phyloP scores from a whole-genome alignment of 1,284 basidiomycete species.

The Cutaneotrichosporon dermatis region DNA sequence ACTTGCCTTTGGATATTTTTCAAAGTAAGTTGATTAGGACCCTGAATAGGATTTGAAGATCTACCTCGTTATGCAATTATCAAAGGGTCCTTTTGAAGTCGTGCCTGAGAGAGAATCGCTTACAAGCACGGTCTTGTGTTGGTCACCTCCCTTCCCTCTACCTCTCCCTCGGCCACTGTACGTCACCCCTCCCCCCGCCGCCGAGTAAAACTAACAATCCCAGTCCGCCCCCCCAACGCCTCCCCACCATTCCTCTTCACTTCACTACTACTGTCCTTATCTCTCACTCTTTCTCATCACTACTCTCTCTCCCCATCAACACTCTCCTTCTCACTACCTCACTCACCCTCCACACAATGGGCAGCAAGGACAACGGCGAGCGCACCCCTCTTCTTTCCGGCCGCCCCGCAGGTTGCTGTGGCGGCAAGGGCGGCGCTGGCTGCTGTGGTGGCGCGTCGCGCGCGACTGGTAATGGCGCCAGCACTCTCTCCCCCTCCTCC shows the following conservation, averaged over 20 bases:
- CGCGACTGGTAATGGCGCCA: constrained; percentile 11
- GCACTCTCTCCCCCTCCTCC: not conserved
- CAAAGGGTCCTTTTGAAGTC: too few species aligned
- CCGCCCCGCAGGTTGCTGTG: constrained; percentile 15
- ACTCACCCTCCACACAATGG: constrained; percentile 3
- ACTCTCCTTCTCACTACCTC: not conserved
- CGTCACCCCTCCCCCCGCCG: too few species aligned
- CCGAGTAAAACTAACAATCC: too few species aligned
- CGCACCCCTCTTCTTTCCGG: constrained; percentile 15
- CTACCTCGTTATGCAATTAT: too few species aligned
- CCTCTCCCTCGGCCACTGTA: too few species aligned
- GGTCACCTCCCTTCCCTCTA: too few species aligned
- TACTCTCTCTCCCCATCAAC: not conserved
- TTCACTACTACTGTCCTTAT: not conserved
- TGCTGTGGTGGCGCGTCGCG: constrained; percentile 16
- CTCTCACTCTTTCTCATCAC: not conserved
- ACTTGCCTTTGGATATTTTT: too few species aligned
- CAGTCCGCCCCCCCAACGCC: not conserved
- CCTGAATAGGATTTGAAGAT: too few species aligned
- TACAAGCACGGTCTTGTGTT: too few species aligned
- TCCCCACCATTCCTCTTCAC: not conserved
- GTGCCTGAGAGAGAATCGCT: too few species aligned
- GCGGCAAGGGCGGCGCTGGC: constrained; percentile 14
- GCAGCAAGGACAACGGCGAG: constrained; percentile 8
- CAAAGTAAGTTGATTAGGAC: too few species aligned